Base-by-base conservation (phyloP, 805 yeast genomes). In the Lachancea sp. region DNA sequence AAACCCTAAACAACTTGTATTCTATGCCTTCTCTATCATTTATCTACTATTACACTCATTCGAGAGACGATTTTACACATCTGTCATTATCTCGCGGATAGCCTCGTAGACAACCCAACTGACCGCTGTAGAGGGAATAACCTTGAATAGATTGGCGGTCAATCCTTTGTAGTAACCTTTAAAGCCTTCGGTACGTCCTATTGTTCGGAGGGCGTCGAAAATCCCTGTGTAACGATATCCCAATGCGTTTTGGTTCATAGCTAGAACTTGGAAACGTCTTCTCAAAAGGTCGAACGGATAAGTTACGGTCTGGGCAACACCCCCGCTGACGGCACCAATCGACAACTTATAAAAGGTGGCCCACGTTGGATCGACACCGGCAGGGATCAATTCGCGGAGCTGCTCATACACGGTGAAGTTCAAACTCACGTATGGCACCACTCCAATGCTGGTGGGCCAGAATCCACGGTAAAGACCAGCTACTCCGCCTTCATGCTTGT, bases 51-150 rank as follows among this genome's bases (percentile, higher is more conserved):
- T 35, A 22, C 25, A 22, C 8, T 22, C 19, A 19, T 18, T 20
- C 6, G 45, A 38, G 55, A 11, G 11, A 11, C 15, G 16, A 12
- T 13, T 10, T 20, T 35, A 22, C 19, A 25, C 12, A 16, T 22
- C n/a, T 30, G n/a, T 22, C 46, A 67, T 38, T 18, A 50, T 44
- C 17, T 78, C 85, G 54, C 81, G 78, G 42, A 86, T 71, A 27
- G 82, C 66, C 53, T 95, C 98, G 62, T 79, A 82, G 49, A 85
- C 79, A 54, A 89, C 71, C 96, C 97, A 91, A 49, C 91, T 87
- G 15, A 90, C 88, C 3, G 98, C 98, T 90, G 93, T 91, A 12
- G 93, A 81, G 0, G 98, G 97, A 38, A 88, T 85, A 3, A 91
- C 93, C 61, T 90, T 91, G 71, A 85, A 82, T 61, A 87, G 71